Conservation (phyloP, 768 basidiomycete species). For the Trametes gibbosa region DNA sequence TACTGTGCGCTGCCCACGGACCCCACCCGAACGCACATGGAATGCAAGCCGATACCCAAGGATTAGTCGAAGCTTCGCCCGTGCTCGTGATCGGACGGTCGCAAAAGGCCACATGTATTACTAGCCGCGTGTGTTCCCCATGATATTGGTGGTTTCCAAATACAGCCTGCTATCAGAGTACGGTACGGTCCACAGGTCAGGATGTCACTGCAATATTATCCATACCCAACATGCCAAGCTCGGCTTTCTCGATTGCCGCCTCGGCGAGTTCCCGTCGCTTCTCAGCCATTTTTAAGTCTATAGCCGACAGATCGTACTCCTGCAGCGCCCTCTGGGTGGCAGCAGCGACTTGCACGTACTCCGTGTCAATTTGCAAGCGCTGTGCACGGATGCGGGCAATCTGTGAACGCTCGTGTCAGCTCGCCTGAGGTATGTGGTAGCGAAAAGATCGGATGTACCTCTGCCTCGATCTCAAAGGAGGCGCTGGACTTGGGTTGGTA, state of each 20-base stretch:
- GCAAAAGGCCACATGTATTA: not conserved
- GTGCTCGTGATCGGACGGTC: not conserved
- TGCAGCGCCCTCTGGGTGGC: conserved; percentile 43
- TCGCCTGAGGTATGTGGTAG: too few relatives aligned
- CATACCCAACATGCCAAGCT: conserved; percentile 59
- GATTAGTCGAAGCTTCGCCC: not conserved
- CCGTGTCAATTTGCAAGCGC: conserved; percentile 5
- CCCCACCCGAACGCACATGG: conserved; percentile 62
- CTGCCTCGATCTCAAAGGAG: conserved; percentile 6
- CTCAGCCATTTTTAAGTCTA: conserved; percentile 61
- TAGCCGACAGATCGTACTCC: conserved; percentile 56
- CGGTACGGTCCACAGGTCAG: too few relatives aligned
- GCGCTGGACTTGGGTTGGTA: conserved; percentile 4
- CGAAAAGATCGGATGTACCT: conserved; percentile 10
- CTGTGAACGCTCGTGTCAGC: not conserved
- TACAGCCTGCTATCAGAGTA: too few relatives aligned
- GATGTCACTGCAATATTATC: conserved; percentile 30
- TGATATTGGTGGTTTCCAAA: not conserved
- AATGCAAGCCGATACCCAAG: conserved; percentile 64
- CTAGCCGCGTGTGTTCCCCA: not conserved
- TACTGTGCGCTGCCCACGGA: conserved; percentile 69
- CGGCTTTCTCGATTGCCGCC: conserved; percentile 59
- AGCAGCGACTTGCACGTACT: conserved; percentile 6
- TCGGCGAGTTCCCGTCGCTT: conserved; percentile 56
- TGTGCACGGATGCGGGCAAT: conserved; percentile 8